phyloP scores from a whole-genome alignment of 768 basidiomycete species.

The Pilatotrama ljubarskyi region DNA sequence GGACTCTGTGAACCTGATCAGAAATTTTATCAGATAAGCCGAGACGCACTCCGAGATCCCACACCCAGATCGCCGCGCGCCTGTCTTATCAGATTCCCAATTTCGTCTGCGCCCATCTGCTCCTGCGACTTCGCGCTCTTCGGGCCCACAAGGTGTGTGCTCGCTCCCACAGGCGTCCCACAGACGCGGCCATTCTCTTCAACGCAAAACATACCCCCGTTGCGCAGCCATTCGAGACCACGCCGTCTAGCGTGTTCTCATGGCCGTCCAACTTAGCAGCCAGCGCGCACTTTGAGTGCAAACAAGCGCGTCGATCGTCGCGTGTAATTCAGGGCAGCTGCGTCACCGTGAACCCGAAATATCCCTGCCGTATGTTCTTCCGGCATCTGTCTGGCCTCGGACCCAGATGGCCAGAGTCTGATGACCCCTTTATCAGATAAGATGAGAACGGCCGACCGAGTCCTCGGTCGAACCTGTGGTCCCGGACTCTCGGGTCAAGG shows the following conservation, averaged over 20 bases:
- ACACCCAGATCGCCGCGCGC: constrained; percentile 1
- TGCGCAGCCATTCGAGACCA: not conserved
- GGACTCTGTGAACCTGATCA: not conserved
- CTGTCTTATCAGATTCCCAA: constrained; percentile 20
- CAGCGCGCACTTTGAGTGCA: not conserved
- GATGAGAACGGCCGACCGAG: constrained; percentile 19
- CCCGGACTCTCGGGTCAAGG: not conserved
- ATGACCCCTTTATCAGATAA: constrained; percentile 30
- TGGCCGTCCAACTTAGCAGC: not conserved
- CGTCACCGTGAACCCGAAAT: constrained; percentile 4
- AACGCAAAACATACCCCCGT: not conserved
- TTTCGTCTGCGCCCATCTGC: constrained; percentile 1
- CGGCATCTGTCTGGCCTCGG: constrained; percentile 6
- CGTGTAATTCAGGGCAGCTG: constrained; percentile 8
- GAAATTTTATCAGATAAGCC: constrained; percentile 24
- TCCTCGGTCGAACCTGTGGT: not conserved
- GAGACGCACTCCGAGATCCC: constrained; percentile 1
- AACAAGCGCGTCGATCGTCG: constrained; percentile 2
- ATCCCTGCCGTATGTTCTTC: constrained; percentile 5
- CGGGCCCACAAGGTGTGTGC: not conserved
- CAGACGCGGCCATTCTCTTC: not conserved
- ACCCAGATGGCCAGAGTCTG: constrained; percentile 7
- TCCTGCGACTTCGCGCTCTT: not conserved
- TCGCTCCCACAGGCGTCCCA: not conserved
- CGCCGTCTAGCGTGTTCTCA: not conserved